Percentiles rank a stretch among this genome's conserved stretches.
phyloP scores from a whole-genome alignment of 2,329 filamentous ascomycete species.

The Coniochaeta hoffmannii region DNA sequence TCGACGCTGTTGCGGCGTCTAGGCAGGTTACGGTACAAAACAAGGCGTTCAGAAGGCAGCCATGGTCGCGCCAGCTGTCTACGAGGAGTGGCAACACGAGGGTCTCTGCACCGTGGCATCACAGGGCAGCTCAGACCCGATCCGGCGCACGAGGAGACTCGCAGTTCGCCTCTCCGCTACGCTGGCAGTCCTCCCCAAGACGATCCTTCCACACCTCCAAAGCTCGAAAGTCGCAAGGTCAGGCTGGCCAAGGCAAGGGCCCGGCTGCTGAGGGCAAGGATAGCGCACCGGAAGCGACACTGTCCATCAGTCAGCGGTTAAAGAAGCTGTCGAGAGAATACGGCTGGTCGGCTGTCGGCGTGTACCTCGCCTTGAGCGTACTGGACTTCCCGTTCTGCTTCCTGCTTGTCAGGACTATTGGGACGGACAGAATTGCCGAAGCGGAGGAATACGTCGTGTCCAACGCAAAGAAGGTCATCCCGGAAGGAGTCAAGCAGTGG shows the following conservation, averaged over 20 bases:
- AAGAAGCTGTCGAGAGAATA: slow-evolving; percentile 87
- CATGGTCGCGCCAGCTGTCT: not conserved
- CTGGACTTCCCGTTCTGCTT: slow-evolving; percentile 96
- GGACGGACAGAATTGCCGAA: slow-evolving; percentile 71
- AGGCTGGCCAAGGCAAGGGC: not conserved
- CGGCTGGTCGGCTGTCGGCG: slow-evolving; percentile 87
- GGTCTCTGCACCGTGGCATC: not conserved
- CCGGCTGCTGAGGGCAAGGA: slow-evolving; percentile 7
- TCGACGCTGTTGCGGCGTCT: not conserved
- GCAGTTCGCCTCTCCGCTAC: not conserved
- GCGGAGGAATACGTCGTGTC: slow-evolving; percentile 63
- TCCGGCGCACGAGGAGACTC: not conserved
- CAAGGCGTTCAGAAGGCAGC: not conserved
- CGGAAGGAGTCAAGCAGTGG: slow-evolving; percentile 47
- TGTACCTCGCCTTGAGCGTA: slow-evolving; percentile 76
- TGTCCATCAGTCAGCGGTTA: slow-evolving; percentile 58
- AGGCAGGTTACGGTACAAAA: not conserved
- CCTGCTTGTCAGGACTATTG: slow-evolving; percentile 72
- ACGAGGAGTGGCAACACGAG: not conserved
- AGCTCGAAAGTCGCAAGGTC: slow-evolving; percentile 11
- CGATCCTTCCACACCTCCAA: slow-evolving; percentile 15
- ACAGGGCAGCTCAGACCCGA: not conserved
- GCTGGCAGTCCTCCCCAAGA: not conserved
- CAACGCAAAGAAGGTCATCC: slow-evolving; percentile 49
- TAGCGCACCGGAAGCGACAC: not conserved